Conservation (phyloP, 805 yeast genomes). For the Metschnikowia dekortorum region DNA sequence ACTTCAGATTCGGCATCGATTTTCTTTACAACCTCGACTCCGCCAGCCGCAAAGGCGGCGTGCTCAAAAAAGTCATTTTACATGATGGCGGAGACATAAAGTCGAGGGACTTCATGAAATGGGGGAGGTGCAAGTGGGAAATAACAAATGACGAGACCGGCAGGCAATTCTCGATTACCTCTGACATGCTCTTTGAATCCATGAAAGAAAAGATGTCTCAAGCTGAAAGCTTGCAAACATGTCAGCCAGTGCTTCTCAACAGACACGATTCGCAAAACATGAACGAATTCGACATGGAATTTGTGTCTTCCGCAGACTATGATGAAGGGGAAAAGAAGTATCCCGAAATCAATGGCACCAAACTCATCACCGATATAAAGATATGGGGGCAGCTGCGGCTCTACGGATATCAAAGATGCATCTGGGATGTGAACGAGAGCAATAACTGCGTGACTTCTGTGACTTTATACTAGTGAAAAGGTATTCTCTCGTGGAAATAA, state of each 20-base stretch:
- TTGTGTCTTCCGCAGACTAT: slow-evolving; percentile 23
- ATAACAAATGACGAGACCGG: slow-evolving; percentile 15
- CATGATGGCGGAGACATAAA: slow-evolving; percentile 52
- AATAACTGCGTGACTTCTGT: slow-evolving; percentile 33
- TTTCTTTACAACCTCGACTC: slow-evolving; percentile 43
- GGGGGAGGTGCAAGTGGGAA: slow-evolving; percentile 48
- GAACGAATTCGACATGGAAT: slow-evolving; percentile 31
- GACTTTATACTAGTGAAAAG: slow-evolving; percentile 27
- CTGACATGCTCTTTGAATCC: slow-evolving; percentile 26
- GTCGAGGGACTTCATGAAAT: slow-evolving; percentile 49
- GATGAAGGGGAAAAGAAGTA: neutral
- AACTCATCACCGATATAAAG: slow-evolving; percentile 18
- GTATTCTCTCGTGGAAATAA: no score
- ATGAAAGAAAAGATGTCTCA: neutral
- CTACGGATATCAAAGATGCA: slow-evolving; percentile 36
- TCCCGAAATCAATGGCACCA: slow-evolving; percentile 9
- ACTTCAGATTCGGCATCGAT: slow-evolving; percentile 52
- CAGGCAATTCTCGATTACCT: slow-evolving; percentile 14
- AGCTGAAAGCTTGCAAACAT: slow-evolving; percentile 19
- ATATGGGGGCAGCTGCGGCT: slow-evolving; percentile 42
- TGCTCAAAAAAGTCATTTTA: slow-evolving; percentile 42
- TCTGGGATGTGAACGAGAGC: slow-evolving; percentile 41
- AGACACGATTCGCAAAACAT: slow-evolving; percentile 37
- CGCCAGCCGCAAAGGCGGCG: slow-evolving; percentile 22
- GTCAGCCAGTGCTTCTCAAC: slow-evolving; percentile 33